Percentiles rank a stretch among this genome's conserved stretches.
These are phyloP conservation scores for Solanum clarkiae DNA, from an alignment of 257 asterid genomes.

Conservation along the genomic window DNA sequence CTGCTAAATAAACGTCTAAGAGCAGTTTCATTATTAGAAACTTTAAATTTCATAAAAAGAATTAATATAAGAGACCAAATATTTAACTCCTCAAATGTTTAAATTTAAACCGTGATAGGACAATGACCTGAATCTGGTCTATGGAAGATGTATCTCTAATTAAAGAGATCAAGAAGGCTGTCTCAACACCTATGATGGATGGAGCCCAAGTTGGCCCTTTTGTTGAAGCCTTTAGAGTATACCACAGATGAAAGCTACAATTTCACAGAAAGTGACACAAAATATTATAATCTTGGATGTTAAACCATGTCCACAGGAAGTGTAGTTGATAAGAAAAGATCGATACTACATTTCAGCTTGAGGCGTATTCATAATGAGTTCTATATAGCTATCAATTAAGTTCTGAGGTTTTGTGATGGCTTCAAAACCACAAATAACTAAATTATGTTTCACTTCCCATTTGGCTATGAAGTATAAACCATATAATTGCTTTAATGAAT, in stretches of 20 bases:
- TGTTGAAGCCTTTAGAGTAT: not conserved
- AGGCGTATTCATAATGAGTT: slow-evolving; percentile 64
- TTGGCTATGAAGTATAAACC: not conserved
- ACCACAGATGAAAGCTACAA: not conserved
- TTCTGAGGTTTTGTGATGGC: slow-evolving; percentile 37
- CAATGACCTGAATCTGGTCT: not conserved
- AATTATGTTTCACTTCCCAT: not conserved
- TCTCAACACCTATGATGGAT: not conserved
- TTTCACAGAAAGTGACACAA: not conserved
- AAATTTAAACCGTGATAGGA: too few relatives aligned
- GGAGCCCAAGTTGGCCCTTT: not conserved
- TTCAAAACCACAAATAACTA: slow-evolving; percentile 18
- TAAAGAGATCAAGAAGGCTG: not conserved
- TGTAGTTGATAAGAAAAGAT: slow-evolving; percentile 55
- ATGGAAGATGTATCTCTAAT: not conserved
- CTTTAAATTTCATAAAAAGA: not conserved
- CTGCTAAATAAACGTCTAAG: not conserved
- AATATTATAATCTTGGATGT: not conserved
- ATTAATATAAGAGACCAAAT: not conserved
- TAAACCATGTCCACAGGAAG: slow-evolving; percentile 44
- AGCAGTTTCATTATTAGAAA: not conserved
- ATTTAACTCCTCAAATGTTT: not conserved
- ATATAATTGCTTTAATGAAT: not conserved
- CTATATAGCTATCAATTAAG: slow-evolving; percentile 36
- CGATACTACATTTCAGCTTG: slow-evolving; percentile 1